Evolutionary conservation across 139 green algal genomes (phyloP).

Genomic region (Chlorella ohadii): DNA sequence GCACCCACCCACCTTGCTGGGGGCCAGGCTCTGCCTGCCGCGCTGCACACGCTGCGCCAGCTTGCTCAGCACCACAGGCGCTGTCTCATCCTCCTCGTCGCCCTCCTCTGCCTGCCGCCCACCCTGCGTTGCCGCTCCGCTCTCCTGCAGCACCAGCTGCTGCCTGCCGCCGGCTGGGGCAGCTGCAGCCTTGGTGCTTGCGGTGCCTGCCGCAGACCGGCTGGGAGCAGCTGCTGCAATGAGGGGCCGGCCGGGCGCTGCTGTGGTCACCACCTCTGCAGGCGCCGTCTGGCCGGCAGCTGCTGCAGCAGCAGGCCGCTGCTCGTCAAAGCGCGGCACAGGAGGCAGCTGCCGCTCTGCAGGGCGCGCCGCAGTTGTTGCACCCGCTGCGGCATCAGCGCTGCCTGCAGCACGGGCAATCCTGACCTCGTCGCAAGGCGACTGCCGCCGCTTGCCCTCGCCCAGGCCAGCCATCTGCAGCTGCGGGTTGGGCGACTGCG

Average conservation of each 20-base stretch:
- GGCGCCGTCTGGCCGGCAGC: background rate
- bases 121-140: background rate
- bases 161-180: constrained; percentile 16
- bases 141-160: constrained; percentile 26
- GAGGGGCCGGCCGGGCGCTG: background rate
- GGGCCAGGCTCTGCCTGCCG: constrained; percentile 55
- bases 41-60: constrained; percentile 45
- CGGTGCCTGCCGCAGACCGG: background rate
- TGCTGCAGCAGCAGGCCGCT: constrained; percentile 39
- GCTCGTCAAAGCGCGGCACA: constrained; percentile 33
- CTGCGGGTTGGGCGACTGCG: constrained; percentile 36
- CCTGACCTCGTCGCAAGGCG: constrained; percentile 7
- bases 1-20: constrained; percentile 6
- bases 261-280: background rate
- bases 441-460: constrained; percentile 33
- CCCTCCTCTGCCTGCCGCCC: constrained; percentile 19
- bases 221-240: background rate
- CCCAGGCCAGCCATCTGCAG: background rate
- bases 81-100: constrained; percentile 42
- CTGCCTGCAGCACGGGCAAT: background rate
- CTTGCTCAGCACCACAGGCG: constrained; percentile 41
- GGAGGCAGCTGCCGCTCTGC: constrained; percentile 25
- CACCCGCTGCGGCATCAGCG: too few species aligned
- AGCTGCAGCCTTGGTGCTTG: background rate
- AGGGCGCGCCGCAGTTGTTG: constrained; percentile 4